Conservation (phyloP, 2,329 filamentous ascomycete species). For the Calonectria naviculata region DNA sequence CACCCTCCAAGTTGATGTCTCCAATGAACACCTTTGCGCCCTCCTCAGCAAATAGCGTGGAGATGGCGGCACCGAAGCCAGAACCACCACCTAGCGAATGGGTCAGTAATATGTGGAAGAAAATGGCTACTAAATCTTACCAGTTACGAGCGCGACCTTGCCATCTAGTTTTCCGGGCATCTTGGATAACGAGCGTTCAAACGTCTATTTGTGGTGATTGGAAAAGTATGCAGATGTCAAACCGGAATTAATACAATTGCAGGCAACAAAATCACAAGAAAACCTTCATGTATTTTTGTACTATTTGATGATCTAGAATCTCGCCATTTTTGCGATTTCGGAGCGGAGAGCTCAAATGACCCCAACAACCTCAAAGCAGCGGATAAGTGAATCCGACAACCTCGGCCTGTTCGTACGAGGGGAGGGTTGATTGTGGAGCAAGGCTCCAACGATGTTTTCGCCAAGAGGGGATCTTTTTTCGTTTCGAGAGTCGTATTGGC, state of each 20-base stretch:
- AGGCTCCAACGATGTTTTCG: not conserved
- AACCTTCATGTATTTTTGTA: not conserved
- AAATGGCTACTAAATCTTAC: not conserved
- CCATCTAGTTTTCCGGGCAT: not conserved
- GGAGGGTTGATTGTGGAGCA: not conserved
- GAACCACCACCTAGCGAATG: not conserved
- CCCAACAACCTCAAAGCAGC: not conserved
- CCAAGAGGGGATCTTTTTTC: not conserved
- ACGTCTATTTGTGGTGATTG: too few species aligned
- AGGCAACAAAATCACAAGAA: not conserved
- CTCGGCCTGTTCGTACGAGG: not conserved
- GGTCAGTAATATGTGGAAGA: not conserved
- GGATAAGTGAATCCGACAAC: not conserved
- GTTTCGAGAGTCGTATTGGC: not conserved
- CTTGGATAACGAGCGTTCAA: not conserved
- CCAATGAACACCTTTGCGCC: not conserved
- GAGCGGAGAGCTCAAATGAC: not conserved
- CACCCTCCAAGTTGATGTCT: not conserved
- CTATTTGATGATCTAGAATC: not conserved
- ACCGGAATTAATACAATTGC: too few species aligned
- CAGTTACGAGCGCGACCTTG: not conserved
- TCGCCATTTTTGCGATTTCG: too few species aligned
- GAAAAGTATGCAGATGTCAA: too few species aligned
- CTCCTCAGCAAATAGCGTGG: not conserved
- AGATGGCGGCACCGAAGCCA: not conserved